Percentiles rank a stretch among this genome's conserved stretches.
These are phyloP conservation scores for Osmanthus fragrans DNA, from an alignment of 257 asterid genomes.

Conservation along the genomic window DNA sequence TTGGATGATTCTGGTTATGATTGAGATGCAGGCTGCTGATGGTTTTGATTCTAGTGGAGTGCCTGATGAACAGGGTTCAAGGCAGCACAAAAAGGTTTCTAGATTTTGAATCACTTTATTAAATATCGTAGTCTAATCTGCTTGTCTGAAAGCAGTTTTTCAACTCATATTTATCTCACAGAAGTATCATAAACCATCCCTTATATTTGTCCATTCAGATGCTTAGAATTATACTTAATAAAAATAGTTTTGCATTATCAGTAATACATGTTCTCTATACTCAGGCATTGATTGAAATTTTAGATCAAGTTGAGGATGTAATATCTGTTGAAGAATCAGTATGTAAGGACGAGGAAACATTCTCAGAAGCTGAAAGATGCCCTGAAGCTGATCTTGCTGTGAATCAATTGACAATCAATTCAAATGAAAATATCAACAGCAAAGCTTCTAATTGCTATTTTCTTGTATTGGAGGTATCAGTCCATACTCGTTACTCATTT, in stretches of 20 bases:
- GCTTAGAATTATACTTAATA: background rate
- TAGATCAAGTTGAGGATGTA: constrained; percentile 94
- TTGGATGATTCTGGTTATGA: constrained; percentile 24
- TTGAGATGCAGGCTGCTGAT: constrained; percentile 55
- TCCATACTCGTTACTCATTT: constrained; percentile 8
- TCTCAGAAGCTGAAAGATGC: constrained; percentile 38
- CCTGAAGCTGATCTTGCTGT: constrained; percentile 38
- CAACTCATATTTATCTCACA: background rate
- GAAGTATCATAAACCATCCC: constrained; percentile 18
- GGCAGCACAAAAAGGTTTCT: constrained; percentile 84
- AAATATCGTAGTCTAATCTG: constrained; percentile 8
- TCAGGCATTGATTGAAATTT: constrained; percentile 87
- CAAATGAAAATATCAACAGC: constrained; percentile 33
- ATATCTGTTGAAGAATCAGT: constrained; percentile 63
- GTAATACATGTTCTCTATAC: background rate
- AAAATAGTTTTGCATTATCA: background rate
- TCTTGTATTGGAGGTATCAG: constrained; percentile 89
- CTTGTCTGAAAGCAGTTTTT: constrained; percentile 13
- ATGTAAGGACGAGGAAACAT: constrained; percentile 34
- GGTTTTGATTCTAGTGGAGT: constrained; percentile 43
- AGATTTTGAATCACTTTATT: constrained; percentile 26
- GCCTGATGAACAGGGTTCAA: constrained; percentile 53
- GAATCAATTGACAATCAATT: constrained; percentile 23
- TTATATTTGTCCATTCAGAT: background rate
- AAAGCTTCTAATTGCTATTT: constrained; percentile 41